Conservation (phyloP, 1,284 basidiomycete genomes). For the Psilocybe mexicana region DNA sequence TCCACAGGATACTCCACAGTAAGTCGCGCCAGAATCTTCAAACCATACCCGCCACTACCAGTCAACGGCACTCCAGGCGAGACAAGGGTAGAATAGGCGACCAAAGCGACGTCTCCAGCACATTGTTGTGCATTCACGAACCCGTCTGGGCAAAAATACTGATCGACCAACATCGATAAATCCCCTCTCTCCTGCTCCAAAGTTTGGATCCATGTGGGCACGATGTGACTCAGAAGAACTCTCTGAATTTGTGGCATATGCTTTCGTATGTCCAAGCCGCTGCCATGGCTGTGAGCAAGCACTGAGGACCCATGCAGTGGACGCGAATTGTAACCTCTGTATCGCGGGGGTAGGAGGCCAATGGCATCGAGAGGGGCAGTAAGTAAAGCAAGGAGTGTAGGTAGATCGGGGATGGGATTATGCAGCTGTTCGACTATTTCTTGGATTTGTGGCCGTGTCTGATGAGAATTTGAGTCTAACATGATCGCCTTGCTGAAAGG, state of each 20-base stretch:
- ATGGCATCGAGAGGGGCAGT: slow-evolving; percentile 55
- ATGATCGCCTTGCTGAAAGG: too few relatives aligned
- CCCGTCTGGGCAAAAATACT: slow-evolving; percentile 71
- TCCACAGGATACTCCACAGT: slow-evolving; percentile 66
- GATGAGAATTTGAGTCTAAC: background rate
- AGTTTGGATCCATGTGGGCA: slow-evolving; percentile 66
- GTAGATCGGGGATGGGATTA: slow-evolving; percentile 49
- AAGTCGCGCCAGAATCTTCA: slow-evolving; percentile 57
- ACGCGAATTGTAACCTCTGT: slow-evolving; percentile 37
- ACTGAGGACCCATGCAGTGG: background rate
- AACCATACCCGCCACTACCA: slow-evolving; percentile 32
- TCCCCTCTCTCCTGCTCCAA: slow-evolving; percentile 45
- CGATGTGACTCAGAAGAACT: slow-evolving; percentile 60
- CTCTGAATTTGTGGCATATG: slow-evolving; percentile 58
- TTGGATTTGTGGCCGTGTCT: background rate
- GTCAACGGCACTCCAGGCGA: slow-evolving; percentile 19
- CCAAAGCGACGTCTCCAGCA: slow-evolving; percentile 55
- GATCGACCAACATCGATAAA: slow-evolving; percentile 46
- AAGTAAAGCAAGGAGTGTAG: slow-evolving; percentile 55
- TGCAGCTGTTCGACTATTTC: slow-evolving; percentile 46
- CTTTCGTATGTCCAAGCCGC: background rate
- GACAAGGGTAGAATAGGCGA: slow-evolving; percentile 63
- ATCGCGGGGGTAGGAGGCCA: slow-evolving; percentile 58
- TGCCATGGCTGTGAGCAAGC: background rate
- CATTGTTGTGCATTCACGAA: slow-evolving; percentile 49